Evolutionary conservation across 2,329 filamentous ascomycete genomes (phyloP).

Genomic region (Corynespora cassiicola): DNA sequence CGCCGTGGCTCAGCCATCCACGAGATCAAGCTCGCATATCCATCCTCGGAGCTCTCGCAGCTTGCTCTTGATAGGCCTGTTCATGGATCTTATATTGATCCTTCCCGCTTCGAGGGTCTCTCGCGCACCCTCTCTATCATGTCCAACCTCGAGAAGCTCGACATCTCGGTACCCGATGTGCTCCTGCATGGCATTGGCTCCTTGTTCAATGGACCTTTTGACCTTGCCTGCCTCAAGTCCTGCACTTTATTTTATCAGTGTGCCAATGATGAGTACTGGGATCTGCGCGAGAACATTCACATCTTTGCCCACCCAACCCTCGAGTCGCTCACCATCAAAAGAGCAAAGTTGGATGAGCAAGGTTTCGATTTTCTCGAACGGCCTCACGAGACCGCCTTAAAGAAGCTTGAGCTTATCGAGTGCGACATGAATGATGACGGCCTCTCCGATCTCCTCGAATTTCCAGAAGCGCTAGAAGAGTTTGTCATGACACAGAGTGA

Average conservation of each 20-base stretch:
- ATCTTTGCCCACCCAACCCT: constrained; percentile 40
- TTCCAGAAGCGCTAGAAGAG: constrained; percentile 37
- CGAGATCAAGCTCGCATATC: constrained; percentile 38
- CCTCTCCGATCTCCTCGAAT: constrained; percentile 35
- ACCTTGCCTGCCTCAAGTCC: constrained; percentile 37
- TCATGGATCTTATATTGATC: constrained; percentile 29
- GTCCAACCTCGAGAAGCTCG: constrained; percentile 41
- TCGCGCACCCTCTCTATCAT: constrained; percentile 39
- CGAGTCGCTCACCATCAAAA: constrained; percentile 32
- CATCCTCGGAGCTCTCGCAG: constrained; percentile 36
- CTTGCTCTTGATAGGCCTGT: constrained; percentile 36
- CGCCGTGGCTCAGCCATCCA: constrained; percentile 40
- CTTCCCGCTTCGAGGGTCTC: constrained; percentile 32
- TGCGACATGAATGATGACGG: constrained; percentile 43
- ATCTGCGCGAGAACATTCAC: constrained; percentile 42
- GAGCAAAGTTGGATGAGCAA: constrained; percentile 37
- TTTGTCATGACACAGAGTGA: constrained; percentile 40
- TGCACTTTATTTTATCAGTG: constrained; percentile 41
- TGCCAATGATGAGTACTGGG: constrained; percentile 39
- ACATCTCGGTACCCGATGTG: constrained; percentile 37
- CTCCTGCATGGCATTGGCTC: constrained; percentile 37
- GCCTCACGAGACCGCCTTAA: constrained; percentile 35
- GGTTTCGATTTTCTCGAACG: constrained; percentile 39
- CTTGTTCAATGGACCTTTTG: constrained; percentile 41
- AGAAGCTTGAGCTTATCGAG: constrained; percentile 34